Percentiles rank a stretch among this genome's conserved stretches.
These are phyloP conservation scores for Phytophthora agathidicida DNA, from an alignment of 352 stramenopile genomes.

Conservation along the genomic window DNA sequence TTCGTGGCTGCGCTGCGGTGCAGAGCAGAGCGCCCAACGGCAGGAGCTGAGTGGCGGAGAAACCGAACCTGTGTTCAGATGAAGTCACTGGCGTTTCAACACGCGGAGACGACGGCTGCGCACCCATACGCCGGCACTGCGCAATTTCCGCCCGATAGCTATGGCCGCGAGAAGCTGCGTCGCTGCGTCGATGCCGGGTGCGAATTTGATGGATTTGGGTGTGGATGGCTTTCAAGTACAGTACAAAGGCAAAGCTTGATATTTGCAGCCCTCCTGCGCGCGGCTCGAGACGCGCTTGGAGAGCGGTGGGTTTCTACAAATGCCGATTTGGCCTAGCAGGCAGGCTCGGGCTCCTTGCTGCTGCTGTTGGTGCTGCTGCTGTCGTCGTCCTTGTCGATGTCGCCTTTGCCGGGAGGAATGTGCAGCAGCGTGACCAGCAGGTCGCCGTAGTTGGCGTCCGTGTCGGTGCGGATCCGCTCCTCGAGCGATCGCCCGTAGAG, in stretches of 20 bases:
- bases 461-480: conserved; percentile 61
- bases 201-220: too few relatives aligned
- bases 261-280: conserved; percentile 1
- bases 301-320: too few relatives aligned
- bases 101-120: neutral
- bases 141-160: too few relatives aligned
- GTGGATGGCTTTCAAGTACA: too few relatives aligned
- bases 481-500: conserved; percentile 49
- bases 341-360: conserved; percentile 6
- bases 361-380: conserved; percentile 1
- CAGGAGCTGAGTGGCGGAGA: too few relatives aligned
- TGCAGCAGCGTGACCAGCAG: conserved; percentile 60
- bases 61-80: neutral
- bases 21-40: neutral
- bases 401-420: conserved; percentile 20
- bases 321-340: conserved; percentile 3
- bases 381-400: neutral
- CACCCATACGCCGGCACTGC: too few relatives aligned
- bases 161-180: too few relatives aligned
- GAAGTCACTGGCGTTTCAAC: conserved; percentile 10
- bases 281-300: too few relatives aligned
- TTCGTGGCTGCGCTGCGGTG: too few relatives aligned
- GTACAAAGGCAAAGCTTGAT: conserved; percentile 17
- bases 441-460: conserved; percentile 58
- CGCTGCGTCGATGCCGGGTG: too few relatives aligned